Evolutionary conservation across 148 eudicot genomes (phyloP), one percentile per base, ranked within the genome.

Genomic region (Vaccinium corymbosum): DNA sequence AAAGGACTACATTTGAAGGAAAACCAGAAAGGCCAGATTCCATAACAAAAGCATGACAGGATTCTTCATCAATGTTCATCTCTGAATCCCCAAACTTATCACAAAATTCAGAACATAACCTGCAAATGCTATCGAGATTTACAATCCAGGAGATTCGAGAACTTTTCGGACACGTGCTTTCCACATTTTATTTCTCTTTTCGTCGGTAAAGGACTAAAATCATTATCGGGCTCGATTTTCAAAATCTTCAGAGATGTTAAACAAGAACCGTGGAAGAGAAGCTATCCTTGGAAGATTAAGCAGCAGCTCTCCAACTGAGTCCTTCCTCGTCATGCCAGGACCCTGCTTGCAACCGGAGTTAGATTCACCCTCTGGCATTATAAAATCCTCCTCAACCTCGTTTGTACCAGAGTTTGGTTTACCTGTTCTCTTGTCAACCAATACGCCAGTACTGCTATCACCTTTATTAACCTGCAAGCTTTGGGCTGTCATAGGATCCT

Each of bases 271-370:
- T 9, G 98, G 98, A 32, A 96, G 72, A 68, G 98, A 96, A 46
- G 98, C 94, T 59, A 96, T 94, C 87, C 98, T 90, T 0, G 98
- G 98, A 74, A 96, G 98, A 85, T 90, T 89, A 9, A 92, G 94
- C 84, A 96, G 92, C 87, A 96, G 76, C 83, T 96, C 98, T 4
- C 93, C 97, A 49, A 96, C 90, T 0, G 98, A 96, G 80, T 96
- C 98, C 81, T 88, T 92, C 89, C 97, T 89, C 0, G 94, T 80
- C 90, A 96, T 91, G 49, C 90, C 81, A 48, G 93, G 38, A 48
- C 83, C 88, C 76, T 80, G 88, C 72, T 86, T 87, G 55, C 17
- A 15, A 35, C 72, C 87, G 20, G 82, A 84, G 15, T 83, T 80
- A 2, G 72, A 13, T 72, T 86, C 87, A 42, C 82, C 82, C 22